Evolutionary conservation across 148 eudicot species (phyloP).

Genomic region (Cornus controversa): DNA sequence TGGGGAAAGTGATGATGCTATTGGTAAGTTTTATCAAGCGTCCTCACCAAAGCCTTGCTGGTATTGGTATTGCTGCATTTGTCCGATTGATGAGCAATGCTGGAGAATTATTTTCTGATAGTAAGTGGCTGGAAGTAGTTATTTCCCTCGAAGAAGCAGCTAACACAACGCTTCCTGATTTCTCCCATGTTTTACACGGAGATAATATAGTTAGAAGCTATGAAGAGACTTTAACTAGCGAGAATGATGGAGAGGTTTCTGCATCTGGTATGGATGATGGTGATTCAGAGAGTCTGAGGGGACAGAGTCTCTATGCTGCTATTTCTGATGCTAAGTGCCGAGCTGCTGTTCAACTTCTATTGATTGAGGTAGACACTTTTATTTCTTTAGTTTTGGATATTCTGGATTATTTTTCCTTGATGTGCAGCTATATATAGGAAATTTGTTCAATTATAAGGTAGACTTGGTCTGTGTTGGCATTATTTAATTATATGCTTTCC

Average conservation of each 20-base stretch:
- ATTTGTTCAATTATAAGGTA: not conserved
- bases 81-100: slow-evolving; percentile 95
- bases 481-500: too few relatives aligned
- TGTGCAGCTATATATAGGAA: not conserved
- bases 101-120: slow-evolving; percentile 83
- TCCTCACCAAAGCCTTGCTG: slow-evolving; percentile 98
- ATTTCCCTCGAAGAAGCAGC: slow-evolving; percentile 83
- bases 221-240: slow-evolving; percentile 44
- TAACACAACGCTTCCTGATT: slow-evolving; percentile 79
- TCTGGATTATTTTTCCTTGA: slow-evolving; percentile 3
- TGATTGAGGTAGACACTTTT: slow-evolving; percentile 69
- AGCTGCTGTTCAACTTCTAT: slow-evolving; percentile 85
- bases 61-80: slow-evolving; percentile 96
- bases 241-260: slow-evolving; percentile 43
- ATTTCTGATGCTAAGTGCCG: slow-evolving; percentile 80
- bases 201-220: slow-evolving; percentile 34
- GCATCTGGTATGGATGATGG: slow-evolving; percentile 39
- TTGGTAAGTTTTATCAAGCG: slow-evolving; percentile 90
- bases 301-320: slow-evolving; percentile 53
- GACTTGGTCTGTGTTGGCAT: slow-evolving; percentile 7
- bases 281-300: slow-evolving; percentile 52
- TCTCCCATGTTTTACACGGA: slow-evolving; percentile 53
- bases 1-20: slow-evolving; percentile 74
- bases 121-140: slow-evolving; percentile 95
- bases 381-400: slow-evolving; percentile 3